Base-by-base conservation (phyloP, 2,329 filamentous ascomycete genomes). In the Fusarium begoniae region DNA sequence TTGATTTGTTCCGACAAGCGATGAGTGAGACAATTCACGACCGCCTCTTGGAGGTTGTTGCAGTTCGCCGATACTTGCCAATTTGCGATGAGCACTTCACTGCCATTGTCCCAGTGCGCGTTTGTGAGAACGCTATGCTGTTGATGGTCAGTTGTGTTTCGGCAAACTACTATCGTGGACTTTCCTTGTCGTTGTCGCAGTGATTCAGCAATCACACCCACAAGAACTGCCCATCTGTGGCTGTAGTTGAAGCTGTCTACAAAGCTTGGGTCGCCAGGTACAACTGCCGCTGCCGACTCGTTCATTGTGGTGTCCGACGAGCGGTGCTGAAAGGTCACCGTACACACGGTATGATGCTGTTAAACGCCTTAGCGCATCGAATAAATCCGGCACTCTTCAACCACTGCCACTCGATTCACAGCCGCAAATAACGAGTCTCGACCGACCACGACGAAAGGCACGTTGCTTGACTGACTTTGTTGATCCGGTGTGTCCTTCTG, bases 41-140 rank as follows among this genome's bases (percentile, higher is more conserved):
- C 8, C 17, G 6, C 11, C 17, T 24, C 8, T 51, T 24, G 17
- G 2, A 32, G 3, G 11, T 24, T 3, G 3, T 2, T 24, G n/a
- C 6, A 11, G n/a, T 15, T 14, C 4, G 1, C 3, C 13, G 30
- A 51, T 3, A 15, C 3, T 35, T 24, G 12, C 17, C 12, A 5
- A 32, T 4, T 8, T 24, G 8, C 12, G 22, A 51, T 24, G 8
- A 24, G 3, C 4, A 11, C 4, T 35, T 24, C 17, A 9, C 6
- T 53, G n/a, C 9, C 2, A 12, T 3, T 6, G 4, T 53, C n/a
- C 4, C 6, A 15, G 12, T 2, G 8, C n/a, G n/a, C 17, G 30
- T 26, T 35, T 15, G 48, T 24, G 12, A 26, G 24, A 24, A 20
- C 8, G 12, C 30, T 14, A 18, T 35, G 48, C 9, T 6, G 5